Evolutionary conservation across 23 red algal genomes (phyloP).

Genomic region (Pyropia yezoensis): DNA sequence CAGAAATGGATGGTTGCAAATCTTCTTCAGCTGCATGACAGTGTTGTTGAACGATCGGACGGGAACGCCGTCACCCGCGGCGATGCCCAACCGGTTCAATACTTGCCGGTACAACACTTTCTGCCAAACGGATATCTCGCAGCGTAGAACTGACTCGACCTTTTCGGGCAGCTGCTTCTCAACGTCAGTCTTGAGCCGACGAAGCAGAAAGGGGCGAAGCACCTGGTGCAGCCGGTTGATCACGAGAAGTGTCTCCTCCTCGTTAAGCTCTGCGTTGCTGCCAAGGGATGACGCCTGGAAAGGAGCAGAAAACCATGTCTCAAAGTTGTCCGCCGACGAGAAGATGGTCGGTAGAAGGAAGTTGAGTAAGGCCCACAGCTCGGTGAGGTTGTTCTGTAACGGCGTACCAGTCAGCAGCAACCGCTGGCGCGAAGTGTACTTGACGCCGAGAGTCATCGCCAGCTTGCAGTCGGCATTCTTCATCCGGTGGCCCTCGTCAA

Average conservation of each 20-base stretch:
- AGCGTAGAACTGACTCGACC: slow-evolving; percentile 68
- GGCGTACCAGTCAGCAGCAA: slow-evolving; percentile 93
- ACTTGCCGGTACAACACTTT: slow-evolving; percentile 78
- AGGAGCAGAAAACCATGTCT: slow-evolving; percentile 92
- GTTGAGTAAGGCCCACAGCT: slow-evolving; percentile 96
- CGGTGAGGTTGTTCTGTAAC: slow-evolving; percentile 93
- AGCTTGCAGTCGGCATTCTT: slow-evolving; percentile 97
- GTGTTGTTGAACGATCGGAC: slow-evolving; percentile 87
- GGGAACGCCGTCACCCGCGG: slow-evolving; percentile 31
- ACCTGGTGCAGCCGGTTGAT: slow-evolving; percentile 97
- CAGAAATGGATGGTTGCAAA: slow-evolving; percentile 93
- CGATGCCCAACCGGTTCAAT: slow-evolving; percentile 48
- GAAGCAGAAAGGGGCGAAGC: slow-evolving; percentile 84
- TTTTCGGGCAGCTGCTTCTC: slow-evolving; percentile 93
- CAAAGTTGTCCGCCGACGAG: slow-evolving; percentile 76
- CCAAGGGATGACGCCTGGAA: slow-evolving; percentile 74
- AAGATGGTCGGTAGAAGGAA: slow-evolving; percentile 96
- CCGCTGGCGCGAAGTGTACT: slow-evolving; percentile 92
- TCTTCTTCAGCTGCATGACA: slow-evolving; percentile 96
- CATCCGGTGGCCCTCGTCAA: slow-evolving; percentile 99
- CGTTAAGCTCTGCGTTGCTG: slow-evolving; percentile 67
- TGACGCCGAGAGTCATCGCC: slow-evolving; percentile 86
- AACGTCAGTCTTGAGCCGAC: slow-evolving; percentile 91
- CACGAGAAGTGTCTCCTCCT: slow-evolving; percentile 88
- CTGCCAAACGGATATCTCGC: slow-evolving; percentile 92